Conservation (phyloP, 208 protist genomes). For the Acanthamoeba triangularis region DNA sequence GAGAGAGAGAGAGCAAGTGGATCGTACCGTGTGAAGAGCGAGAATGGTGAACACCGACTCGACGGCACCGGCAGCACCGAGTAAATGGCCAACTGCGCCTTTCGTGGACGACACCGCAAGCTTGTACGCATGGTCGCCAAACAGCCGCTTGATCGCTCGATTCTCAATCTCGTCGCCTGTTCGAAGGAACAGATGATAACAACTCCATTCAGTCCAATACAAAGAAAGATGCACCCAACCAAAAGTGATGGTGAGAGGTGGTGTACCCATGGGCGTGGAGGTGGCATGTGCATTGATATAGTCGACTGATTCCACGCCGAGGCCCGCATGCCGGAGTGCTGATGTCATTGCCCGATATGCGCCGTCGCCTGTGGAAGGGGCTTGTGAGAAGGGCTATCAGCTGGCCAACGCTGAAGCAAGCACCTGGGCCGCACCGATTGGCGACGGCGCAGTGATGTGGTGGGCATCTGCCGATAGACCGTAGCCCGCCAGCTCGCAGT, state of each 20-base stretch:
- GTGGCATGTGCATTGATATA: conserved; percentile 99
- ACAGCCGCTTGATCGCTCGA: conserved; percentile 82
- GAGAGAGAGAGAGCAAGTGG: background rate
- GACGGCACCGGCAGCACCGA: conserved; percentile 96
- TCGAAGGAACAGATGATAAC: too few species aligned
- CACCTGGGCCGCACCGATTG: conserved; percentile 76
- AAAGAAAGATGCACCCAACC: background rate
- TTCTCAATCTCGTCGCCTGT: conserved; percentile 91
- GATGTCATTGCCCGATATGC: conserved; percentile 92
- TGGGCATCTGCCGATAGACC: conserved; percentile 93
- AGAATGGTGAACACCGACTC: conserved; percentile 85
- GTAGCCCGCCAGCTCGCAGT: conserved; percentile 86
- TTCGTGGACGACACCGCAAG: conserved; percentile 92
- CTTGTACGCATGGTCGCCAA: conserved; percentile 49
- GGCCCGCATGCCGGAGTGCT: conserved; percentile 89
- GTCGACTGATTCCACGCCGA: conserved; percentile 86
- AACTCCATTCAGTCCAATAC: background rate
- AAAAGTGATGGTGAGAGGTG: background rate
- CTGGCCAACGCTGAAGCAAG: background rate
- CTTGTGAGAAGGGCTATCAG: background rate
- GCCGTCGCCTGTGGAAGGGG: conserved; percentile 89
- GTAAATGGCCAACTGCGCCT: conserved; percentile 97
- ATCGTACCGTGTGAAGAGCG: conserved; percentile 68
- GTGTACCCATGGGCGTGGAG: conserved; percentile 96
- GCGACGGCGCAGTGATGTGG: conserved; percentile 96